Base-by-base conservation (phyloP, 2,329 filamentous ascomycete genomes). In the Pseudogymnoascus destructans region DNA sequence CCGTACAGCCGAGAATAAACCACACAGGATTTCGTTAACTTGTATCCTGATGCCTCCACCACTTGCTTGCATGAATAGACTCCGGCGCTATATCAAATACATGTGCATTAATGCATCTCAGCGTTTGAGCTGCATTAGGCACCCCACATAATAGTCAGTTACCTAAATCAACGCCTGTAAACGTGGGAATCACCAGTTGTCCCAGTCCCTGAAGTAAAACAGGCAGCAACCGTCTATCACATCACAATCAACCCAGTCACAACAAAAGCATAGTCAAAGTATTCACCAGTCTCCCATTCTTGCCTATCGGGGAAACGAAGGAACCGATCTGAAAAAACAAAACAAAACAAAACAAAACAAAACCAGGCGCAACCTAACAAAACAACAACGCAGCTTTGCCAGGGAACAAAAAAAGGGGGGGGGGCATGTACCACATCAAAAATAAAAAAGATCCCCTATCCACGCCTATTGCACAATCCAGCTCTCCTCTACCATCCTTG, bases 391-490 rank as follows among this genome's bases (percentile, higher is more conserved):
- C 46, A 52, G 46, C 46, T 52, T 25, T 52, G 46, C 46, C 25
- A 52, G 46, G 46, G 23, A 30, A 52, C 21, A 25, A 52, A 52
- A 52, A 30, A 52, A 52, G 21, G 21, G 46, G 42, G 46, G 42
- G 23, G 46, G 46, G 46, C 46, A 52, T 52, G 46, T 52, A 52
- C 23, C 46, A 52, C 46, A 52, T 52, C 23, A 52, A 52, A 52
- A 52, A 52, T 52, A 52, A 52, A 52, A 52, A 17, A 52, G 27
- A 30, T 30, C 30, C 46, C 46, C 46, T 23, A 52, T 52, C 46
- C 46, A 52, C 46, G 46, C 46, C 46, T 52, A 52, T 52, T 52
- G 46, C 46, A 52, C 46, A 52, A 52, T 52, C 46, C 46, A 52
- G 46, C 46, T 17, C 10, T 52, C 46, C 46, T 52, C 46, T 52